Conservation (phyloP, 352 stramenopile species). For the Pythium myriotylum region DNA sequence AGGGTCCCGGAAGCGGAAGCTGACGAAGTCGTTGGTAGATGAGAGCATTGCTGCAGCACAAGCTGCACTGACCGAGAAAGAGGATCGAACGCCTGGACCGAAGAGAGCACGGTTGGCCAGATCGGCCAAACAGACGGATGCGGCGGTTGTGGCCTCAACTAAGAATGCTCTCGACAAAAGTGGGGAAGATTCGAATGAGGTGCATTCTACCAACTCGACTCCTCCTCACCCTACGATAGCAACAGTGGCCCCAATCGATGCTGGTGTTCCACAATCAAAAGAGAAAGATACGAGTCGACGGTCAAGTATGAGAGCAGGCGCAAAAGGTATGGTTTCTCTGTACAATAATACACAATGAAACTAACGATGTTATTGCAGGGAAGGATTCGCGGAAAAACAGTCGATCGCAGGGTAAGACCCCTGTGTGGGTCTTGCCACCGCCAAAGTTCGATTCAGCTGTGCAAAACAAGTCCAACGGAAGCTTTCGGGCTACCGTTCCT, state of each 20-base stretch:
- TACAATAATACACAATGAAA: neutral
- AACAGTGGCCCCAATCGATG: neutral
- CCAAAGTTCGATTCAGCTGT: conserved; percentile 13
- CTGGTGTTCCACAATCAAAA: neutral
- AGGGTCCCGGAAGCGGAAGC: neutral
- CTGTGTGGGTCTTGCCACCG: conserved; percentile 22
- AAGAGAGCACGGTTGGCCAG: conserved; percentile 3
- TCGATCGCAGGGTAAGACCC: conserved; percentile 13
- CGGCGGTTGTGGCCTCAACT: too few relatives aligned
- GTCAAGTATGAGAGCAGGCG: conserved; percentile 13
- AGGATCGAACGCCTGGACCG: neutral
- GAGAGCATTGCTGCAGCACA: neutral
- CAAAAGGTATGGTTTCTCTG: conserved; percentile 5
- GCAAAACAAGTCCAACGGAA: too few relatives aligned
- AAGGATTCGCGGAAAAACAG: neutral
- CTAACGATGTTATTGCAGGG: neutral
- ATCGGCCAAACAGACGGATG: too few relatives aligned
- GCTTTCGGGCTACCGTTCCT: neutral
- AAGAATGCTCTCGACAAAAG: too few relatives aligned
- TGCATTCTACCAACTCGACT: too few relatives aligned
- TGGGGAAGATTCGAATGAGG: too few relatives aligned
- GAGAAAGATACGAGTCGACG: conserved; percentile 2
- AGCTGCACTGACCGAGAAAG: conserved; percentile 2
- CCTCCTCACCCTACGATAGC: too few relatives aligned
- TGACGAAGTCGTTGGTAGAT: conserved; percentile 14